phyloP scores from a whole-genome alignment of 345 rosid genomes.

The Eucalyptus paniculata region DNA sequence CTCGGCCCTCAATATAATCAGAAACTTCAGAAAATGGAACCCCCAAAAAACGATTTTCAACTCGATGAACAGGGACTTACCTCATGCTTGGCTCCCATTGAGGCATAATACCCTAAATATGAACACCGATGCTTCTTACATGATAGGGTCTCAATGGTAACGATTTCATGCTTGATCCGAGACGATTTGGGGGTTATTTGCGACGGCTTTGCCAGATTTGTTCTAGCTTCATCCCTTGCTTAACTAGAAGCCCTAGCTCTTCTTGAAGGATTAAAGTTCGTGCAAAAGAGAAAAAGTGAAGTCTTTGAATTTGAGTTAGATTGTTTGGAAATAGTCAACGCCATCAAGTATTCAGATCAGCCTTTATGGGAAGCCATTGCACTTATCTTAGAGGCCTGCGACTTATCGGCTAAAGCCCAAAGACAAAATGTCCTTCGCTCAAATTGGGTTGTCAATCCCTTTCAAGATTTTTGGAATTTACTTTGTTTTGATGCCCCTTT shows the following conservation, averaged over 20 bases:
- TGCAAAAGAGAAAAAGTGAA: not conserved
- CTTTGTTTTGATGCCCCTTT: not conserved
- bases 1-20: no score
- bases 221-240: no score
- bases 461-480: not conserved
- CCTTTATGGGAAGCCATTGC: not conserved
- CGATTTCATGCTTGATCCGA: no score
- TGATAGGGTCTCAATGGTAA: no score
- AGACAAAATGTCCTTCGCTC: not conserved
- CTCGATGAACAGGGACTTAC: no score
- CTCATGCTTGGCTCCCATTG: no score
- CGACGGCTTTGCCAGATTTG: rapidly evolving
- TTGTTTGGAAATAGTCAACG: not conserved
- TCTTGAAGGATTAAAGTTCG: not conserved
- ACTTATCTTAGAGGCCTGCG: not conserved
- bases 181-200: no score
- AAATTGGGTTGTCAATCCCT: not conserved
- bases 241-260: not conserved
- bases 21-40: no score
- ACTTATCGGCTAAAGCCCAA: not conserved
- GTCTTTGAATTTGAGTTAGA: not conserved
- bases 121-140: no score
- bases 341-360: rapidly evolving
- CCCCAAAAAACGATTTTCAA: no score
- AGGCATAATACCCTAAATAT: no score